These are phyloP conservation scores for Vitis rotundifolia DNA, from an alignment of 164 flowering plant genomes.

Conservation along the genomic window DNA sequence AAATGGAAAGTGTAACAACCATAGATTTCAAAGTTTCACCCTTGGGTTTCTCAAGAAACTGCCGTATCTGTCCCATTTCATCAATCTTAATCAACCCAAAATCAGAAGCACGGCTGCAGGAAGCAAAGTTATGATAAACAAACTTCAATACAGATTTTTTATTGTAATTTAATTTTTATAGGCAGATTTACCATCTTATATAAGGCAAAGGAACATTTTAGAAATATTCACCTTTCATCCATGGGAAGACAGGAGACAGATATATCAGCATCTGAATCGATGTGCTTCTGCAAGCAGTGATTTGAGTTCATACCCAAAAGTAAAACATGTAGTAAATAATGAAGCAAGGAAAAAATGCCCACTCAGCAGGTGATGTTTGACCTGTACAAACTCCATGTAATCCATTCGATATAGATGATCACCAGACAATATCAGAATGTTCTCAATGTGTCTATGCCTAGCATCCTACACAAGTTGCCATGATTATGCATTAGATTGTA, in stretches of 20 bases:
- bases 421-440: constrained; percentile 78
- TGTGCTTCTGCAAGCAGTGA: neutral
- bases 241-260: neutral
- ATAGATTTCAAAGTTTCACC: constrained; percentile 66
- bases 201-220: too few species aligned
- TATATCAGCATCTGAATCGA: neutral
- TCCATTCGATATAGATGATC: constrained; percentile 98
- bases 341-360: neutral
- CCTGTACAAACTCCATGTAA: constrained; percentile 92
- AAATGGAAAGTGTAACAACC: constrained; percentile 33
- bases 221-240: neutral
- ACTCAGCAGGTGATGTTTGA: constrained; percentile 12
- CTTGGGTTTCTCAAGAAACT: constrained; percentile 82
- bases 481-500: too few species aligned
- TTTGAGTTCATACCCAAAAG: neutral
- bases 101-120: constrained; percentile 82
- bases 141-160: too few species aligned
- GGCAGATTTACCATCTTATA: too few species aligned
- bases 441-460: constrained; percentile 73
- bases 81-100: constrained; percentile 88
- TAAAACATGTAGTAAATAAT: neutral
- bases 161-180: too few species aligned
- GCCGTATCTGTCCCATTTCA: constrained; percentile 50
- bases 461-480: constrained; percentile 63
- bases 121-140: too few species aligned